Percentiles rank a stretch among this genome's conserved stretches.
Conservation (phyloP, 1,284 basidiomycete species). For the Meira nashicola region DNA sequence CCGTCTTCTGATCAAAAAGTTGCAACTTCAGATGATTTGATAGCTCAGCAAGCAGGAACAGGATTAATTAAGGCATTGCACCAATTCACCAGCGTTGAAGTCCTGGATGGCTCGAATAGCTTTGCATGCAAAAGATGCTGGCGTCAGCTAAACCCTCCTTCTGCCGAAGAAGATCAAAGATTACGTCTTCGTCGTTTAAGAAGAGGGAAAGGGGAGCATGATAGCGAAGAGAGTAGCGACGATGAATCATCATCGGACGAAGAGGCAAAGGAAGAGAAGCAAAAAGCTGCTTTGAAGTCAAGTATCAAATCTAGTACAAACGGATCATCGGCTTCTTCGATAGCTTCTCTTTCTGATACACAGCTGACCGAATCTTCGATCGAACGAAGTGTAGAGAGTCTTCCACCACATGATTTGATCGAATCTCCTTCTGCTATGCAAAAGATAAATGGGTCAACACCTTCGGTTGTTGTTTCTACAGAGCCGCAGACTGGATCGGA, state of each 20-base stretch:
- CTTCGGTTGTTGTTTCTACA: too few species aligned
- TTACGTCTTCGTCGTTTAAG: conserved; percentile 53
- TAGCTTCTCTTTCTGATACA: too few species aligned
- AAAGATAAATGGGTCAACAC: too few species aligned
- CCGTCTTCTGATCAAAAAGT: not conserved
- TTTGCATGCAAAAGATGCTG: conserved; percentile 89
- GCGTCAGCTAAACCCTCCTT: conserved; percentile 69
- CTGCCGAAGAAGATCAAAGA: conserved; percentile 33
- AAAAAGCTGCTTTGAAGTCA: not conserved
- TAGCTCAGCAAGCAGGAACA: conserved; percentile 33
- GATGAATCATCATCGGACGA: conserved; percentile 13
- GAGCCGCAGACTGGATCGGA: too few species aligned
- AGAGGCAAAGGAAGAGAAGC: conserved; percentile 4
- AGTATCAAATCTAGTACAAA: too few species aligned
- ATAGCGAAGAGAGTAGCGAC: conserved; percentile 51
- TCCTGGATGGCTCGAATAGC: conserved; percentile 85
- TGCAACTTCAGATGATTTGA: conserved; percentile 11
- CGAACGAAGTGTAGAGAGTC: too few species aligned
- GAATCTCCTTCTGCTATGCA: too few species aligned
- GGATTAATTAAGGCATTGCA: conserved; percentile 64
- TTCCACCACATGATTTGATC: too few species aligned
- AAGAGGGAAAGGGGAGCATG: conserved; percentile 49
- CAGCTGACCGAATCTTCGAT: too few species aligned
- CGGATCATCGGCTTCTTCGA: too few species aligned
- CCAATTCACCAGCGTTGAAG: conserved; percentile 82